Evolutionary conservation across 148 eudicot species (phyloP).

Genomic region (Chenopodium quinoa): DNA sequence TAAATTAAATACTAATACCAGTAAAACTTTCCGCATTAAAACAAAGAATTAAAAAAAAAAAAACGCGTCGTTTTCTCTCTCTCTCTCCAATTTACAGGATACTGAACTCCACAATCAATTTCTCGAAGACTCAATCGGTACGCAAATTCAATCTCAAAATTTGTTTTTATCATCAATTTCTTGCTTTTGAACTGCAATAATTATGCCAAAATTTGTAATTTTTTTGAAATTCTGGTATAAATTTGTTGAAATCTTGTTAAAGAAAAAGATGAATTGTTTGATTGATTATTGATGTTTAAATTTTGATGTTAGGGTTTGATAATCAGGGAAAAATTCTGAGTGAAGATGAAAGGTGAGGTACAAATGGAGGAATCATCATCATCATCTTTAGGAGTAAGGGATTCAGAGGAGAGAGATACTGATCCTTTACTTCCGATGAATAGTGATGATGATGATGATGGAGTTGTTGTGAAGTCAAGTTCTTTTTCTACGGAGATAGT

Average conservation of each 20-base stretch:
- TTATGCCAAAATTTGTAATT: background rate
- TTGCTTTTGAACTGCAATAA: background rate
- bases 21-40: too few relatives aligned
- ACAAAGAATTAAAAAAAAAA: background rate
- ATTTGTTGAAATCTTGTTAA: background rate
- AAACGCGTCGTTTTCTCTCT: background rate
- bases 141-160: background rate
- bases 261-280: background rate
- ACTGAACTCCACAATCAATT: conserved; percentile 1
- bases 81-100: background rate
- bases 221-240: background rate
- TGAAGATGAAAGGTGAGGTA: conserved; percentile 44
- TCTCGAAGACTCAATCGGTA: background rate
- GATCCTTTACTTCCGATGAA: conserved; percentile 53
- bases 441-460: conserved; percentile 11
- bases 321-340: background rate
- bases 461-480: conserved; percentile 9
- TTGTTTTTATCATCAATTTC: background rate
- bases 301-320: conserved; percentile 14
- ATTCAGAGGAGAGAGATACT: conserved; percentile 40
- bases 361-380: conserved; percentile 46
- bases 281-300: background rate
- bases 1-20: too few relatives aligned
- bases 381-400: conserved; percentile 2
- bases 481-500: conserved; percentile 29